Evolutionary conservation across 108 stramenopile genomes (phyloP).

Genomic region (Pseudonitzschia delicatissima): DNA sequence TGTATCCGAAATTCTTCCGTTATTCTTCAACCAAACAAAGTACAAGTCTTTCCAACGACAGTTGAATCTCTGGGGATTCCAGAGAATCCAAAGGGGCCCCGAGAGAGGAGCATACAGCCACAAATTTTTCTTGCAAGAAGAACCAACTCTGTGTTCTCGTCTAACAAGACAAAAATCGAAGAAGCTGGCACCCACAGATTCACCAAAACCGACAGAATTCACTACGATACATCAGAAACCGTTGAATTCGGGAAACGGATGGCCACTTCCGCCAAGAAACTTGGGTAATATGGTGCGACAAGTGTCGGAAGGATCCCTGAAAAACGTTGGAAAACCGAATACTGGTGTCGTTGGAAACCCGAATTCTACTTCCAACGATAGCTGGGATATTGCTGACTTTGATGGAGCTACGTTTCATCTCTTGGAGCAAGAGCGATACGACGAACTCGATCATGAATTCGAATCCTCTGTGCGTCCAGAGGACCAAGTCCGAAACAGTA

Average conservation of each 20-base stretch:
- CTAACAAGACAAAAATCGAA: slow-evolving; percentile 13
- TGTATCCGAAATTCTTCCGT: slow-evolving; percentile 21
- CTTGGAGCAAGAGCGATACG: slow-evolving; percentile 19
- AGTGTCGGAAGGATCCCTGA: slow-evolving; percentile 4
- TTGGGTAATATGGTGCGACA: not conserved
- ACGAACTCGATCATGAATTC: slow-evolving; percentile 16
- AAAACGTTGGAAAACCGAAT: no score
- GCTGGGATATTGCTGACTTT: slow-evolving; percentile 11
- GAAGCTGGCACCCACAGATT: no score
- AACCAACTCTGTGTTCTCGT: not conserved
- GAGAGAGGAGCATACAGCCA: slow-evolving; percentile 71
- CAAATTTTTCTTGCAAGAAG: slow-evolving; percentile 52
- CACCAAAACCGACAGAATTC: no score
- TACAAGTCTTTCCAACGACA: slow-evolving; percentile 40
- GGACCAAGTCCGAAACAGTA: not conserved
- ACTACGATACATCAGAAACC: no score
- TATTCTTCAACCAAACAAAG: slow-evolving; percentile 35
- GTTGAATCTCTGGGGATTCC: slow-evolving; percentile 71
- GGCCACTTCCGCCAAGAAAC: not conserved
- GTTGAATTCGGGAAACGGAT: no score
- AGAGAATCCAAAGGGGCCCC: slow-evolving; percentile 44
- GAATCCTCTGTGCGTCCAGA: not conserved
- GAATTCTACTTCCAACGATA: not conserved
- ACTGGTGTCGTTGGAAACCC: not conserved
- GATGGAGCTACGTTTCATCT: slow-evolving; percentile 21